Conservation (phyloP, 768 basidiomycete genomes). For the Rhodotorula babjevae region DNA sequence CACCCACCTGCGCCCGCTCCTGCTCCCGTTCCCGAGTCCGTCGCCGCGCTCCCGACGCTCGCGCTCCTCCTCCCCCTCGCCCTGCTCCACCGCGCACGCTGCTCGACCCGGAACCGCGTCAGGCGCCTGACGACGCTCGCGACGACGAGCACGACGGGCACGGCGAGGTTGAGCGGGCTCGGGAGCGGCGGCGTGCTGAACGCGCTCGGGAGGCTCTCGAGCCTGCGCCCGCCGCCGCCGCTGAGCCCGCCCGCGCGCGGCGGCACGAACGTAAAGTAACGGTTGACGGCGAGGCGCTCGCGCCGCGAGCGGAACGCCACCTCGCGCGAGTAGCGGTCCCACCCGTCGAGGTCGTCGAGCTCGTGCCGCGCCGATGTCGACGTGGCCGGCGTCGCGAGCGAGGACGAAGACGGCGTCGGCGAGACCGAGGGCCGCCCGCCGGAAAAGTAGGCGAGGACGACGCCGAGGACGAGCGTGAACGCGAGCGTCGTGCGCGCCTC, state of each 20-base stretch:
- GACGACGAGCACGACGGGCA: constrained; percentile 4
- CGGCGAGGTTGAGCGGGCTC: constrained; percentile 19
- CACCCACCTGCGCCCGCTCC: background rate
- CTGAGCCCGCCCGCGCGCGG: background rate
- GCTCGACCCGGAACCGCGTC: background rate
- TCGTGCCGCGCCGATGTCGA: constrained; percentile 13
- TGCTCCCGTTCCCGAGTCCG: no score
- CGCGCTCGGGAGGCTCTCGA: constrained; percentile 27
- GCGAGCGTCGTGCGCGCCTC: constrained; percentile 38
- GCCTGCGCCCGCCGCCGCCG: background rate
- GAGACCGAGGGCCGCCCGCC: constrained; percentile 37
- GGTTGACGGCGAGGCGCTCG: constrained; percentile 34
- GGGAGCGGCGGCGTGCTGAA: constrained; percentile 35
- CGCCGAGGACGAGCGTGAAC: constrained; percentile 38
- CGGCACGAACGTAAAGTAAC: constrained; percentile 37
- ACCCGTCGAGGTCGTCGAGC: constrained; percentile 39
- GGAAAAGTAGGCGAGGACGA: constrained; percentile 38
- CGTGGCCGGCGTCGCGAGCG: background rate
- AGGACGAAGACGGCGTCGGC: background rate
- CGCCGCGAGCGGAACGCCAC: constrained; percentile 37
- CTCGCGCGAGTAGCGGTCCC: constrained; percentile 38
- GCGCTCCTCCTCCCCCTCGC: background rate
- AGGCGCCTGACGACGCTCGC: background rate
- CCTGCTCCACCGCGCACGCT: background rate
- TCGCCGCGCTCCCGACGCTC: background rate